Evolutionary conservation across 108 stramenopile species (phyloP), one percentile per base, ranked within the genome.

Genomic region (Chaetoceros muelleri): DNA sequence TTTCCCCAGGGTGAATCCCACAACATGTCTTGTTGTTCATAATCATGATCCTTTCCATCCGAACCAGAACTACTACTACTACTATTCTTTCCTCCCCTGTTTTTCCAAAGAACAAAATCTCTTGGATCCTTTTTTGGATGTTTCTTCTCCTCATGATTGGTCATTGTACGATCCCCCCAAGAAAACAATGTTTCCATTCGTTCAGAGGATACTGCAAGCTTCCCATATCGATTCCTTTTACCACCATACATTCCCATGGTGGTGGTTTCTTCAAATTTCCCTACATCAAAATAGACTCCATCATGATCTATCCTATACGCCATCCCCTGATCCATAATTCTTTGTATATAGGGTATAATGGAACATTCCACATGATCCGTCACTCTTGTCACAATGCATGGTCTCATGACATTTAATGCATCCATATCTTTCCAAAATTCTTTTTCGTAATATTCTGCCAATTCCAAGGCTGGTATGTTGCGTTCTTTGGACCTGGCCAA

Each of bases 101-200:
- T 56, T 71, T 99, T 99, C 99, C 99, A 99, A 16, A 99, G 72
- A n/a, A 81, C 95, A 78, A 99, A 99, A 72, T 99, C 99, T 25
- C 91, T 59, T n/a, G 80, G 72, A 74, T 91, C 84, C 8, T 64
- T 57, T 69, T 96, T 96, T 46, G n/a, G 24, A 55, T 28, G 1
- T 40, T 47, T 26, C 22, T 46, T 50, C 19, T 71, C 74, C 46
- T 63, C 66, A 40, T 61, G 61, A 48, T 75, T 79, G 17, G 59
- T 67, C 50, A 73, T 54, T 31, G 64, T 22, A 61, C 20, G 53
- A 73, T 21, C 59, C 59, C 68, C 68, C 60, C 27, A 65, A 58
- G 65, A 70, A 74, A 47, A 70, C 31, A 67, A 54, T 48, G 78
- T 83, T 24, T 84, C 93, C 0, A 72, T 54, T 3, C 80, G 69